Percentiles rank a stretch among this genome's conserved stretches.
These are phyloP conservation scores for Paraglomus brasilianum DNA, from an alignment of 192 early-diverging fungal species.

Conservation along the genomic window DNA sequence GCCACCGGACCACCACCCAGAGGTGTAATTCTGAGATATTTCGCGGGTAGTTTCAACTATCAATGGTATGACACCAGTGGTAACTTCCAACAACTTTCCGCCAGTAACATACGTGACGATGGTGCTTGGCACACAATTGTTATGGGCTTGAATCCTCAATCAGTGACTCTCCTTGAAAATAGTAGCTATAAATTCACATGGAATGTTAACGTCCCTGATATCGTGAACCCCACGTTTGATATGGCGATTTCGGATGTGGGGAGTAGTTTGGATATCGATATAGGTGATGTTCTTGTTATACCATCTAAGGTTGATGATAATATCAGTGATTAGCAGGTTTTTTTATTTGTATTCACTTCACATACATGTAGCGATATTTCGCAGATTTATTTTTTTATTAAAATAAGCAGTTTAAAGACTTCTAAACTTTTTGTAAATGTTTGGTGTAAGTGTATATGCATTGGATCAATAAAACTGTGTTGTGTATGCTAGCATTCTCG, in stretches of 20 bases:
- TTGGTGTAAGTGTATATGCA: too few relatives aligned
- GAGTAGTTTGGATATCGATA: constrained; percentile 22
- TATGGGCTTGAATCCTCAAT: background rate
- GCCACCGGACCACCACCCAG: background rate
- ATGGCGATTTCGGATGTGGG: constrained; percentile 1
- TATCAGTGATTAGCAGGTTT: too few relatives aligned
- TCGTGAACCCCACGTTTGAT: background rate
- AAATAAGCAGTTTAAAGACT: too few relatives aligned
- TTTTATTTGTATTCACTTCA: too few relatives aligned
- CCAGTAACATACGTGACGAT: constrained; percentile 17
- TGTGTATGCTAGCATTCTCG: too few relatives aligned
- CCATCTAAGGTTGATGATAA: background rate
- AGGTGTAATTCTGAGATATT: background rate
- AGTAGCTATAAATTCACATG: constrained; percentile 10
- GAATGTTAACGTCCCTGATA: background rate
- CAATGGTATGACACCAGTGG: background rate
- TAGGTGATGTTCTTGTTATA: background rate
- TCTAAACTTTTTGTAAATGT: too few relatives aligned
- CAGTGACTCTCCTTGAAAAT: background rate
- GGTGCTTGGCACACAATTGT: constrained; percentile 10
- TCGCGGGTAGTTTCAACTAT: constrained; percentile 8
- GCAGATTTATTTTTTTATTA: too few relatives aligned
- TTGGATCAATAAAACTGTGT: too few relatives aligned
- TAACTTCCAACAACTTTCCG: background rate
- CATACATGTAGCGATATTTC: too few relatives aligned